Evolutionary conservation across 768 basidiomycete species (phyloP), one percentile per base, ranked within the genome.

Genomic region (Zangia roseola): DNA sequence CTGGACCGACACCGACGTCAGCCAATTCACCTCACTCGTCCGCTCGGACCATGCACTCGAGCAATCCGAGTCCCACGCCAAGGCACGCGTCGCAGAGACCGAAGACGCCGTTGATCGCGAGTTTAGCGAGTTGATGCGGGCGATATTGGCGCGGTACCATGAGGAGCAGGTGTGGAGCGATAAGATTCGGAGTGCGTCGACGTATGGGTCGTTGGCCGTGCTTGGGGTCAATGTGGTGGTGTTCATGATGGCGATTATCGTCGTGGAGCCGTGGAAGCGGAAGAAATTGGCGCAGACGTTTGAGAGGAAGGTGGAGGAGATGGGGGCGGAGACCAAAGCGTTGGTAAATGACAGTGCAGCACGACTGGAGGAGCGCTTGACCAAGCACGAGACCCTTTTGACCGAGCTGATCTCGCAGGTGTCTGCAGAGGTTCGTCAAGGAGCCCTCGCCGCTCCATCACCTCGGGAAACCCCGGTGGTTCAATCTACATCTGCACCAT

Each of bases 81-180:
- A 95, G 60, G 68, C 65, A 7, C 76, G 74, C 16, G 85, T 90
- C 3, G 76, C 79, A 19, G 77, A 81, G 34, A 77, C 81, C 3
- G 97, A 99, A 57, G 79, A 81, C 43, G 81, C 79, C 2, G 91
- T 93, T 16, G 97, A 99, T 56, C 79, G 80, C 38, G 90, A 87
- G 57, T 97, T 98, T 65, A 85, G 78, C 60, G 86, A 84, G 62
- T 78, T 97, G 55, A 90, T 95, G 86, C 84, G 84, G 47, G 75
- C 80, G 10, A 98, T 98, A 60, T 78, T 99, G 50, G 84, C 82
- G 41, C 80, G 95, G 33, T 98, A 98, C 68, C 95, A 98, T 71
- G 95, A 97, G 70, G 97, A 99, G 65, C 97, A 99, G 67, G 83
- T 97, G 3, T 99, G 97, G 97, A 93, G 91, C 45, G 95, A 99